Percentiles rank a stretch among this genome's conserved stretches.
phyloP scores from a whole-genome alignment of 2,329 filamentous ascomycete species.

The Colletotrichum tamarilloi region DNA sequence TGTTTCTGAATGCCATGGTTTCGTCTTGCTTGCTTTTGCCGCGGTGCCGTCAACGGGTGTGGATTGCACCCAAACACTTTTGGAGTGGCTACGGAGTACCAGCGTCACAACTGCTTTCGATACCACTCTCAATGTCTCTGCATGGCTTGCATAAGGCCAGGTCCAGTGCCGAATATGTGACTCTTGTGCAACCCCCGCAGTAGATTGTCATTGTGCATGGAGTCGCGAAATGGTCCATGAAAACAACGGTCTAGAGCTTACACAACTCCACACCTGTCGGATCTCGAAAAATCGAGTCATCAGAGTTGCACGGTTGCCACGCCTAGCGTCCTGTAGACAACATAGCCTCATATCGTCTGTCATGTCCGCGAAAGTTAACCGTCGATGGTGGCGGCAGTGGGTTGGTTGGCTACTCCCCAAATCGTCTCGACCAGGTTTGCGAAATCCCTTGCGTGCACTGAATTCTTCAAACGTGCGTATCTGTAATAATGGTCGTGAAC shows the following conservation, averaged over 20 bases:
- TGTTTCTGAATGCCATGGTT: slow-evolving; percentile 6
- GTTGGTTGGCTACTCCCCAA: background rate
- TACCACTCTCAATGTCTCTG: slow-evolving; percentile 1
- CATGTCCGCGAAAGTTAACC: background rate
- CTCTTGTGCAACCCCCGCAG: slow-evolving; percentile 9
- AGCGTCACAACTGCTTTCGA: background rate
- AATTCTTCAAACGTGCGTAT: background rate
- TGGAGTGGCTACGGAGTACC: background rate
- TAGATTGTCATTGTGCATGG: background rate
- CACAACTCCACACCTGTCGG: background rate
- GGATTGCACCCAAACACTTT: background rate
- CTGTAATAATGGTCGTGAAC: background rate
- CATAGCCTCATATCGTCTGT: background rate
- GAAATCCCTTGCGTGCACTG: slow-evolving; percentile 14
- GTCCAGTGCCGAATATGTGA: background rate
- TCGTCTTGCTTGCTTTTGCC: slow-evolving; percentile 16
- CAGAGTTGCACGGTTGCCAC: background rate
- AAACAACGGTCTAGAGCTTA: background rate
- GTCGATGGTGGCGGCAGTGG: slow-evolving; percentile 1
- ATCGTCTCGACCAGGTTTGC: background rate
- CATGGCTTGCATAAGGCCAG: slow-evolving; percentile 20
- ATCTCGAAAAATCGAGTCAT: background rate
- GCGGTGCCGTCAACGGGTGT: slow-evolving; percentile 4
- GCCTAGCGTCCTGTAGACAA: background rate
- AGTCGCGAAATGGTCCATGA: background rate